Evolutionary conservation across 306 rosid species (phyloP).

Genomic region (Alnus glutinosa): DNA sequence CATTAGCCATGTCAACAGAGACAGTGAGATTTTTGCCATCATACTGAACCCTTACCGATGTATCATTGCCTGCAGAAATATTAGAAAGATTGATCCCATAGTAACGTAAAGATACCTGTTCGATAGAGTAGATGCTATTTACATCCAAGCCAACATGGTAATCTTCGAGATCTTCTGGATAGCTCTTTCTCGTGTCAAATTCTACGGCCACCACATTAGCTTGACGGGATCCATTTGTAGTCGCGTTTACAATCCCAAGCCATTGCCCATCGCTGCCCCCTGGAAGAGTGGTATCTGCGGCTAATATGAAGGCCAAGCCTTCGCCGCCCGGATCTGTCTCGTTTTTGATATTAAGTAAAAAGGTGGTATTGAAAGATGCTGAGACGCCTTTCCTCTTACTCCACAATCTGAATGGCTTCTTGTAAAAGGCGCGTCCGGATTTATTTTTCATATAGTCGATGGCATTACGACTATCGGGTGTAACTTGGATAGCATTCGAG

Average conservation of each 20-base stretch:
- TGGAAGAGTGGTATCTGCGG: constrained; percentile 32
- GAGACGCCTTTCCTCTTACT: constrained; percentile 24
- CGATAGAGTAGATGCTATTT: constrained; percentile 51
- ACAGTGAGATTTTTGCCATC: constrained; percentile 34
- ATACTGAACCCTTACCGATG: constrained; percentile 30
- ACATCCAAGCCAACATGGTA: constrained; percentile 67
- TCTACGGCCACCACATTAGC: constrained; percentile 59
- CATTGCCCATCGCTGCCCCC: constrained; percentile 33
- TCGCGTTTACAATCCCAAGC: constrained; percentile 51
- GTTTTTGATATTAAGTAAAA: constrained; percentile 24
- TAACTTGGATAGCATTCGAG: constrained; percentile 38
- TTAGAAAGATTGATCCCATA: constrained; percentile 33
- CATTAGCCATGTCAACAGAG: constrained; percentile 26
- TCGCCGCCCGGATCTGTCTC: constrained; percentile 40
- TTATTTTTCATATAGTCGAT: not conserved
- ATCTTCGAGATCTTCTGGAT: constrained; percentile 43
- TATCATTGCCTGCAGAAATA: not conserved
- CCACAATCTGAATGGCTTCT: constrained; percentile 28
- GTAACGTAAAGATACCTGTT: constrained; percentile 26
- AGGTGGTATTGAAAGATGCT: constrained; percentile 41
- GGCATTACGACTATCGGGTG: constrained; percentile 24
- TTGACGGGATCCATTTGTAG: constrained; percentile 47
- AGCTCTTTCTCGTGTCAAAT: constrained; percentile 65
- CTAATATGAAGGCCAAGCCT: constrained; percentile 51
- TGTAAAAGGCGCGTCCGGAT: constrained; percentile 37